These are phyloP conservation scores for Apiospora pterosperma DNA, from an alignment of 2,329 filamentous ascomycete genomes.

Conservation along the genomic window DNA sequence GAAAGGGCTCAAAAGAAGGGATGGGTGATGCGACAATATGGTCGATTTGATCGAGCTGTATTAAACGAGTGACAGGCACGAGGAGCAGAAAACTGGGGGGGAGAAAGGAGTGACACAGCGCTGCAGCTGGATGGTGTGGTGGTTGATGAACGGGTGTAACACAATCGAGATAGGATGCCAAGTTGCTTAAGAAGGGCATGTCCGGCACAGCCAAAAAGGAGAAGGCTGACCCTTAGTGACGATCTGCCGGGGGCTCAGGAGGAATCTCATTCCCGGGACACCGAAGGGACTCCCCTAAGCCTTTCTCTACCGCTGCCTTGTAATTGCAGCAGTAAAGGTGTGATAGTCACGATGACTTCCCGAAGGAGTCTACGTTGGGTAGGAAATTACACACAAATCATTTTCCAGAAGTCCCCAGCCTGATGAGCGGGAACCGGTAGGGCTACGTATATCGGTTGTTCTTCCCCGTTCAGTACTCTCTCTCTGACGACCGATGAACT, in stretches of 20 bases:
- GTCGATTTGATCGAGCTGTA: background rate
- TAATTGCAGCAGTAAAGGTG: background rate
- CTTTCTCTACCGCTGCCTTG: background rate
- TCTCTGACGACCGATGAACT: background rate
- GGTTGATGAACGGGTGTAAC: background rate
- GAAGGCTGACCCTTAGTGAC: background rate
- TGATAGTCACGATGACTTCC: background rate
- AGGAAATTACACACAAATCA: background rate
- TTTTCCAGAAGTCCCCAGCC: background rate
- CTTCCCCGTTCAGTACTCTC: background rate
- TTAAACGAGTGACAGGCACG: constrained; percentile 5
- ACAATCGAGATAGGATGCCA: background rate
- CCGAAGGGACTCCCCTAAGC: background rate
- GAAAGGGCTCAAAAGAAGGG: background rate
- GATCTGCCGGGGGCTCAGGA: background rate
- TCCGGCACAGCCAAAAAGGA: background rate
- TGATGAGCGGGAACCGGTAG: background rate
- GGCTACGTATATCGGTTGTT: background rate
- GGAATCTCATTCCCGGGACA: background rate
- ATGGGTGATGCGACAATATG: background rate
- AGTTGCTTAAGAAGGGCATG: background rate
- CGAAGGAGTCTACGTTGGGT: background rate
- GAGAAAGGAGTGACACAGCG: constrained; percentile 9
- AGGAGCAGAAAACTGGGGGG: background rate
- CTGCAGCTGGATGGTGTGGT: constrained; percentile 5